Evolutionary conservation across 495 filamentous ascomycete species (phyloP), one percentile per base, ranked within the genome.

Genomic region (Rhizodiscina lignyota): DNA sequence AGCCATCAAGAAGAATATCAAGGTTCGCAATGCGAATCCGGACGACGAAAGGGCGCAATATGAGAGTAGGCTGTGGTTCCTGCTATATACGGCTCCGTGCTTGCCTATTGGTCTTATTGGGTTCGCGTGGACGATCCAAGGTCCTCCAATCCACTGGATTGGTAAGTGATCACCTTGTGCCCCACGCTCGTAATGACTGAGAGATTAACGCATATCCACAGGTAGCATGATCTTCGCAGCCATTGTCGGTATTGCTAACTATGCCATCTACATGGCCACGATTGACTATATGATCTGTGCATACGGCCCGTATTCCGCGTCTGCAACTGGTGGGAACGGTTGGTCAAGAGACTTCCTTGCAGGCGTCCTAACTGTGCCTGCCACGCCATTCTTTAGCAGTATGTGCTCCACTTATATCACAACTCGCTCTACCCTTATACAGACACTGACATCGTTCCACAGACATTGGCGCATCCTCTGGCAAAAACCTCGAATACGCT

Each of bases 261-360:
- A 76, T 46, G 27, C 48, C 17, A 81, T 81, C 41, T 81, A 81
- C 55, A 81, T 83, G 77, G 77, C 76, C 0, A 83, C 80, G 0
- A 80, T 84, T 37, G 79, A 86, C 43, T 86, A 86, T 56, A 84
- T 83, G 79, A 71, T 84, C n/a, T 71, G 68, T 28, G 68, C 76
- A 1, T 84, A 86, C 49, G 80, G 79, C 0, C 75, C 74, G 0
- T 84, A 82, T 51, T 74, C 77, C 18, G 77, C 80, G 3, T 83
- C 79, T 1, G 80, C 80, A 0, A 84, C 80, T 1, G 80, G 80
- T 16, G 76, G 76, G 27, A 81, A 81, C 44, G 76, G 72, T 38
- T 79, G 67, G 68, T 63, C 81, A 32, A 67, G 82, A 43, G 83
- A 91, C 52, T 80, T 91, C 58, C 58, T 91, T 8, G 82, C 83